These are phyloP conservation scores for Myxozyma monticola DNA, from an alignment of 805 yeast species.

Conservation along the genomic window DNA sequence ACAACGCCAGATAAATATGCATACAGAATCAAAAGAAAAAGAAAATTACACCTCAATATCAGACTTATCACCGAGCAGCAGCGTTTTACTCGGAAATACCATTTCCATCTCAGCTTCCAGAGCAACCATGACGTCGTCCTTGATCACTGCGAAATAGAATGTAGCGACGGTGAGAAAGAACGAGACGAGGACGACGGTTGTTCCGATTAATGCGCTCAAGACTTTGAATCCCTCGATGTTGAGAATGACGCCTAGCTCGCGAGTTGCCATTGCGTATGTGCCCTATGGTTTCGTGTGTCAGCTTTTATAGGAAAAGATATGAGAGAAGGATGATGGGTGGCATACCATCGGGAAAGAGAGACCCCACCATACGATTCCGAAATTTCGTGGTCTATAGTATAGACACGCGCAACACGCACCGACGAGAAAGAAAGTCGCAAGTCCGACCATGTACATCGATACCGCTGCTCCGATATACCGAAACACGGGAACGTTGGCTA, in stretches of 20 bases:
- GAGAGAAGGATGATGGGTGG: not conserved
- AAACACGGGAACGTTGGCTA: slow-evolving; percentile 36
- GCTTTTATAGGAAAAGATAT: not conserved
- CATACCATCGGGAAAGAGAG: slow-evolving; percentile 73
- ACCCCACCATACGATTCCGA: slow-evolving; percentile 70
- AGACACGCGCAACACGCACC: slow-evolving; percentile 44
- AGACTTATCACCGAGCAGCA: too few species aligned
- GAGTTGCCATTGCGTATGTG: slow-evolving; percentile 65
- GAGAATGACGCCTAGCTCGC: slow-evolving; percentile 51
- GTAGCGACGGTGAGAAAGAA: slow-evolving; percentile 17
- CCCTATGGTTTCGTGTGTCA: slow-evolving; percentile 44
- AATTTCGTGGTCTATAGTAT: slow-evolving; percentile 41
- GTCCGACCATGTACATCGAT: slow-evolving; percentile 51
- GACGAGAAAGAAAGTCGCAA: slow-evolving; percentile 60
- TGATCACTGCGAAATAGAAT: slow-evolving; percentile 15
- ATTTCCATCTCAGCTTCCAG: slow-evolving; percentile 10
- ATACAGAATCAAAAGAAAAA: not conserved
- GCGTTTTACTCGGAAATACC: not conserved
- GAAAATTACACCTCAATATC: not conserved
- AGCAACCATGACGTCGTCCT: slow-evolving; percentile 7
- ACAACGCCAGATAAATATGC: not conserved
- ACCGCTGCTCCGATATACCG: slow-evolving; percentile 42
- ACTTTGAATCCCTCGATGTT: slow-evolving; percentile 61
- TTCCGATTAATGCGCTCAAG: slow-evolving; percentile 61
- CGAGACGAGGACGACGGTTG: slow-evolving; percentile 45